A percentile compares a stretch with the other conserved stretches of the same genome.
These are phyloP conservation scores for Clarkia xantiana DNA, from an alignment of 345 rosid species.

Conservation along the genomic window DNA sequence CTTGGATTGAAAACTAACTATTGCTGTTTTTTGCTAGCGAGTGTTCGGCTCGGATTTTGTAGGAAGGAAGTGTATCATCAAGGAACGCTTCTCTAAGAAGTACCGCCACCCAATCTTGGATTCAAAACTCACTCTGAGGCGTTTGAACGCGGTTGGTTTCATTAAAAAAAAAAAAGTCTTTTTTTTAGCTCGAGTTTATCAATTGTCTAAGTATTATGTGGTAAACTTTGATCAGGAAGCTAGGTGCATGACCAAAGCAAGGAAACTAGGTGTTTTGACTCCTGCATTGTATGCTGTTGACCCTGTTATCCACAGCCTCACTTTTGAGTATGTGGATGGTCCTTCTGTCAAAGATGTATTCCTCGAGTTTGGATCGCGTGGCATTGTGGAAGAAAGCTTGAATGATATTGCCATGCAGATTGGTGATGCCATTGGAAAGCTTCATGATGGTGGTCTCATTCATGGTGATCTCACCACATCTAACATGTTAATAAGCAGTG, in stretches of 20 bases:
- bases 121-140: slow-evolving; percentile 69
- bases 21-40: slow-evolving; percentile 28
- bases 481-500: slow-evolving; percentile 61
- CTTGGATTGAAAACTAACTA: neutral
- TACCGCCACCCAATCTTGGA: slow-evolving; percentile 87
- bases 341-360: slow-evolving; percentile 63
- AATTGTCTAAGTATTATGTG: no score
- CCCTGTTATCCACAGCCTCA: slow-evolving; percentile 47
- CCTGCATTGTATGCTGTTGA: slow-evolving; percentile 74
- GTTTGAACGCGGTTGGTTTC: slow-evolving; percentile 68
- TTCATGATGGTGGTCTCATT: slow-evolving; percentile 91
- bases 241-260: slow-evolving; percentile 92
- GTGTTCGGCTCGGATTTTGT: slow-evolving; percentile 70
- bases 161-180: neutral
- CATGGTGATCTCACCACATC: slow-evolving; percentile 97
- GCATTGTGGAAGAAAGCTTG: slow-evolving; percentile 55
- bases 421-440: slow-evolving; percentile 72
- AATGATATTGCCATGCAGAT: slow-evolving; percentile 68
- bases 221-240: slow-evolving; percentile 42
- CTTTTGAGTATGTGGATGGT: slow-evolving; percentile 81
- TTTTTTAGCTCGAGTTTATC: no score
- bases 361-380: slow-evolving; percentile 55
- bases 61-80: slow-evolving; percentile 57
- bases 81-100: slow-evolving; percentile 92
- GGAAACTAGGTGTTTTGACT: slow-evolving; percentile 70